Evolutionary conservation across 805 yeast genomes (phyloP).

Genomic region (Saccharomycopsis javanensis): DNA sequence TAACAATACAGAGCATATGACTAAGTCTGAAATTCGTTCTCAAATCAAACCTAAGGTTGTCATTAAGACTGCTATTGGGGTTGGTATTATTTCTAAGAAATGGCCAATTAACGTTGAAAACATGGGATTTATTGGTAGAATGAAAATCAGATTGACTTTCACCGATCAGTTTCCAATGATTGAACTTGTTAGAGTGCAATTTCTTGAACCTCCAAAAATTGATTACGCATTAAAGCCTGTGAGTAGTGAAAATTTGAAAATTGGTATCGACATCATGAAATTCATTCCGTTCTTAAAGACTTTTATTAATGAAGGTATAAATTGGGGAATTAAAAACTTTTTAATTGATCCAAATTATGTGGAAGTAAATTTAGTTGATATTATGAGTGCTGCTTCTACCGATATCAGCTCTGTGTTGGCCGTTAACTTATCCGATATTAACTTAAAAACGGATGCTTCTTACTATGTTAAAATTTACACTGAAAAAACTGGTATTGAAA

Average conservation of each 20-base stretch:
- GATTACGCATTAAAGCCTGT: constrained; percentile 78
- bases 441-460: constrained; percentile 37
- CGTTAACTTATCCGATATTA: constrained; percentile 48
- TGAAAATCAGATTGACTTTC: constrained; percentile 48
- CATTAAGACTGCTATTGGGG: constrained; percentile 71
- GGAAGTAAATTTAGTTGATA: constrained; percentile 65
- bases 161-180: constrained; percentile 70
- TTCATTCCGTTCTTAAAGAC: constrained; percentile 70
- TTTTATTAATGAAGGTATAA: constrained; percentile 60
- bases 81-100: constrained; percentile 66
- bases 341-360: constrained; percentile 74
- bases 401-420: constrained; percentile 66
- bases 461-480: constrained; percentile 47
- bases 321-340: constrained; percentile 65
- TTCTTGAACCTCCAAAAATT: constrained; percentile 69
- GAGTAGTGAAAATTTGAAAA: constrained; percentile 68
- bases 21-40: constrained; percentile 58
- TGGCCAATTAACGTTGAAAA: constrained; percentile 74
- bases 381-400: constrained; percentile 51
- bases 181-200: constrained; percentile 56
- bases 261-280: constrained; percentile 74
- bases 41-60: constrained; percentile 76
- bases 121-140: constrained; percentile 64
- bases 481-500: constrained; percentile 34
- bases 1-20: constrained; percentile 75